These are phyloP conservation scores for Choiromyces venosus DNA, from an alignment of 495 filamentous ascomycete species.

Conservation along the genomic window DNA sequence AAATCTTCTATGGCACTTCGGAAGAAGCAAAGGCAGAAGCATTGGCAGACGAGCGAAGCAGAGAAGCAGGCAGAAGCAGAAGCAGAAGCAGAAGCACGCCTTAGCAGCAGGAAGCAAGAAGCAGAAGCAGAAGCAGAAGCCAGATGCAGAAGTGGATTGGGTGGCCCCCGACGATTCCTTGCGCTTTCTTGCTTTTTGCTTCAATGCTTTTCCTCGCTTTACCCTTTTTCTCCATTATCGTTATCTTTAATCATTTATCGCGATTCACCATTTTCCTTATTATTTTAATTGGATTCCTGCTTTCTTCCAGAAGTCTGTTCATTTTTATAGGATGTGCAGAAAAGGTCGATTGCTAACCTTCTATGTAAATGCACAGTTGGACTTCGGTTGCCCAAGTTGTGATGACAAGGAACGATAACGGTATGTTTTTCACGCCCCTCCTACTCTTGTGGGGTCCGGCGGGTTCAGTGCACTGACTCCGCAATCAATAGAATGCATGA, in stretches of 20 bases:
- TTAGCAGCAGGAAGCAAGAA: background rate
- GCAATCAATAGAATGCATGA: slow-evolving; percentile 35
- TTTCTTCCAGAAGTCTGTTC: background rate
- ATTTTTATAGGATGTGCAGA: background rate
- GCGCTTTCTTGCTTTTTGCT: background rate
- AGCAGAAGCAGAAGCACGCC: background rate
- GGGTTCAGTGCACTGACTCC: slow-evolving; percentile 22
- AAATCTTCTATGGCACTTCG: background rate
- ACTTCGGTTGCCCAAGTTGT: slow-evolving; percentile 31
- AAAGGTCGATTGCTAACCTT: slow-evolving; percentile 16
- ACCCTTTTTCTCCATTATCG: background rate
- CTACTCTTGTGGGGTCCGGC: slow-evolving; percentile 5
- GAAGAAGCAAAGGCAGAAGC: background rate
- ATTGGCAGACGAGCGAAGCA: background rate
- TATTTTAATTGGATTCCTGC: background rate
- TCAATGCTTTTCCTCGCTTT: background rate
- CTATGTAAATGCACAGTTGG: slow-evolving; percentile 26
- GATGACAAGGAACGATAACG: slow-evolving; percentile 35
- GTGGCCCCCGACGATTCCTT: background rate
- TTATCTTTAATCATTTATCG: background rate
- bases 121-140: background rate
- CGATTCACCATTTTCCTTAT: background rate
- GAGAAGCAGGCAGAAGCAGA: background rate
- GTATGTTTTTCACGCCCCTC: slow-evolving; percentile 13
- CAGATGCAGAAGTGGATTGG: background rate